Base-by-base conservation (phyloP, 805 yeast genomes). In the Pichia pseudocactophila region DNA sequence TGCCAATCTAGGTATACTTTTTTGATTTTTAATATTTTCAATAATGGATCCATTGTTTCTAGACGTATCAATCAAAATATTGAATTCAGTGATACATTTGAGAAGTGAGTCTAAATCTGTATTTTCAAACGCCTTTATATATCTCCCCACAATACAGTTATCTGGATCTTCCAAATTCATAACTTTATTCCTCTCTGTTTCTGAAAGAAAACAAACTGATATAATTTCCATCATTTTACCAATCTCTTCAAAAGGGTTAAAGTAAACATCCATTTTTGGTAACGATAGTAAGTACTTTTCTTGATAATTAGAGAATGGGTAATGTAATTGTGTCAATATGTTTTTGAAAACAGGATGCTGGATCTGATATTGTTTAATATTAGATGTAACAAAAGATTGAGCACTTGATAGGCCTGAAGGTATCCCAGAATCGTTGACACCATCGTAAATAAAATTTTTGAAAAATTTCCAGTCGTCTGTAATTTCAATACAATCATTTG, bases 191-290 rank as follows among this genome's bases (percentile, higher is more conserved):
- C 55, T 53, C 33, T 62, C 58, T 2, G 55, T 55, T 15, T 59
- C 58, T 0, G 76, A 76, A 27, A 74, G 61, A 48, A 59, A 72
- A 10, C 57, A 50, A 19, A 54, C 25, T 0, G 77, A 63, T 13
- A 62, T 53, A 30, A 70, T 41, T 38, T 68, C 75, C 71, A 74
- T 72, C 22, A 61, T 54, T 42, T 65, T 65, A 4, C 77, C 80
- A 41, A 82, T 68, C 51, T 82, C 90, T 39, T 66, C 71, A 36
- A 78, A 62, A 4, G 88, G 85, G 52, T 80, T 78, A 33, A 77
- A 65, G n/a, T 53, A 56, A 45, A 73, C 78, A 41, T 75, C 74
- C 46, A 70, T 69, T 46, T 73, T 75, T 6, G 81, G 75, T 13
- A 62, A 58, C 3, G 72, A 71, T 30, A 78, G 57, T 8, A 68